Evolutionary conservation across 257 asterid genomes (phyloP), one percentile per base, ranked within the genome.

Genomic region (Fraxinus cuspidata): DNA sequence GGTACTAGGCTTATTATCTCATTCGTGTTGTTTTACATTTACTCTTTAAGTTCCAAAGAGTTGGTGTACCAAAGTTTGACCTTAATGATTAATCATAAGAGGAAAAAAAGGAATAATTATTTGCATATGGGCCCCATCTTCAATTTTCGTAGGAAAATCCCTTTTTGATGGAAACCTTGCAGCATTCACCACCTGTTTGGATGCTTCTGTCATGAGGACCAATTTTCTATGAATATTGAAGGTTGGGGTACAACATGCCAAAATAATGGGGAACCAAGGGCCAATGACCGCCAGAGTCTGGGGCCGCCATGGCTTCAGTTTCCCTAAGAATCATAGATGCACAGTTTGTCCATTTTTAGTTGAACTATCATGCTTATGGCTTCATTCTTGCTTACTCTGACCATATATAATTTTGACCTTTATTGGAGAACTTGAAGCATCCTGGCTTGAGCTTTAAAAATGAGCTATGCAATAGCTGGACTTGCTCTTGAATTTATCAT

Each of bases 401-500:
- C 21, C 51, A 32, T 44, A 15, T 29, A 69, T 27, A 60, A 60
- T 28, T 13, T 34, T 34, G 28, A 16, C 8, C 72, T 70, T 18
- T n/a, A 18, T 53, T 15, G 32, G 1, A 37, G 47, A 8, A 77
- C 60, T 35, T 23, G 56, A 3, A 29, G 40, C 25, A 71, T 60
- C 18, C 28, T 35, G 34, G 63, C 70, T 35, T 47, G 56, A 12
- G 13, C 21, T 29, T 32, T 11, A 9, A 27, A 51, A 77, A 72
- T 37, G 66, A 27, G 65, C 73, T 29, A 13, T 56, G 7, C 35
- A 21, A 3, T 73, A 16, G 56, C 38, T 60, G 38, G 21, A 5
- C 32, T 64, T 68, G 31, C 71, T 40, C 72, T 38, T 66, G 32
- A 70, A 37, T 21, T 72, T 29, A 7, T 78, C 18, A 23, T 72